Evolutionary conservation across 106 monocot genomes (phyloP).

Genomic region (Amphibolis antarctica): DNA sequence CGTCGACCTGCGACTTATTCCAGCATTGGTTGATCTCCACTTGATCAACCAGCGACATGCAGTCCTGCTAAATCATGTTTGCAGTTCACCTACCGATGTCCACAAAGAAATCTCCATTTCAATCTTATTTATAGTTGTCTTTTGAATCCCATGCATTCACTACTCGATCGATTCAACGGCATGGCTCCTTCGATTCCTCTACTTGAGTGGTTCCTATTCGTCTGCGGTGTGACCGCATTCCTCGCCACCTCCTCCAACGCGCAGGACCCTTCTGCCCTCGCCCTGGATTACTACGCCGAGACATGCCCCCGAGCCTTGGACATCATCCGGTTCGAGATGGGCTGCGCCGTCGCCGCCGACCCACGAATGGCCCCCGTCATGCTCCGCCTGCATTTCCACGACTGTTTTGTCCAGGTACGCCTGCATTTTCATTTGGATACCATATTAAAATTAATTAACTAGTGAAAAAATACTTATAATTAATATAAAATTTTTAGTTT

Average conservation of each 20-base stretch:
- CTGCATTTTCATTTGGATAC: neutral
- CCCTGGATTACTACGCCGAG: slow-evolving; percentile 42
- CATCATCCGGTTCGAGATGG: slow-evolving; percentile 63
- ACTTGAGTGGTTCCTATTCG: neutral
- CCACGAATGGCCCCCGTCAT: slow-evolving; percentile 53
- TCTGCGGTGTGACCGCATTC: neutral
- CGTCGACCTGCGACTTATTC: neutral
- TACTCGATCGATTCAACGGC: neutral
- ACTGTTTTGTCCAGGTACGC: slow-evolving; percentile 76
- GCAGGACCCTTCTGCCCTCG: slow-evolving; percentile 51
- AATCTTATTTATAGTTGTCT: neutral
- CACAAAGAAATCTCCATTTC: neutral
- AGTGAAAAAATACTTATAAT: too few relatives aligned
- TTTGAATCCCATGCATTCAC: neutral
- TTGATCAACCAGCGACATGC: neutral
- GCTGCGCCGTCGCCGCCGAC: slow-evolving; percentile 38
- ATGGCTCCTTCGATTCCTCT: neutral
- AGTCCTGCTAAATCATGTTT: neutral
- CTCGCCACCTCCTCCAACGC: slow-evolving; percentile 5
- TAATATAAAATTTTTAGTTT: too few relatives aligned
- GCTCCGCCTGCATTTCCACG: slow-evolving; percentile 78
- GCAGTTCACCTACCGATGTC: neutral
- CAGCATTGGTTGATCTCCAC: slow-evolving; percentile 12
- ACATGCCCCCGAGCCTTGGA: slow-evolving; percentile 42
- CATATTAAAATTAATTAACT: too few relatives aligned